phyloP scores from a whole-genome alignment of 352 stramenopile genomes.

The Phytophthora palmivora region DNA sequence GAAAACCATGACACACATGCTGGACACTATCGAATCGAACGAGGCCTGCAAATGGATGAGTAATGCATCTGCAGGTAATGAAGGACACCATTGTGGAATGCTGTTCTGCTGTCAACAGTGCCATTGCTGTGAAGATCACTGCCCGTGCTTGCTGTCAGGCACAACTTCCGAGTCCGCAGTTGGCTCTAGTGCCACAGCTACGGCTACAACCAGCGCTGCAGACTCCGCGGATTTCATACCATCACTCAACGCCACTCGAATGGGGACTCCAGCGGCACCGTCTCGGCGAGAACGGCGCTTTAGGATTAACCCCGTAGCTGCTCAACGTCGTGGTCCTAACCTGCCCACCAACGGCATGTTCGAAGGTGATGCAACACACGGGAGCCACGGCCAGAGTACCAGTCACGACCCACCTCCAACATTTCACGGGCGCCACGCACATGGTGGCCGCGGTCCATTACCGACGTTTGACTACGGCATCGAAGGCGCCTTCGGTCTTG shows the following conservation, averaged over 20 bases:
- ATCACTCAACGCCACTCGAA: conserved; percentile 16
- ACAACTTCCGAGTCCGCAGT: conserved; percentile 4
- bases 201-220: not conserved
- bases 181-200: not conserved
- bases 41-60: conserved; percentile 69
- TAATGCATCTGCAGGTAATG: conserved; percentile 23
- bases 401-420: not conserved
- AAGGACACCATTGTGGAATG: conserved; percentile 44
- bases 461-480: conserved; percentile 51
- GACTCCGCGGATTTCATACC: conserved; percentile 16
- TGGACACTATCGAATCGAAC: conserved; percentile 63
- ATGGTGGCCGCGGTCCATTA: conserved; percentile 28
- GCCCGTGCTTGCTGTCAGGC: conserved; percentile 35
- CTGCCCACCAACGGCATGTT: conserved; percentile 5
- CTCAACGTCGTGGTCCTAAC: conserved; percentile 31
- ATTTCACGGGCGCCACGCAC: not conserved
- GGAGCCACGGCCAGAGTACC: not conserved
- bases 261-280: not conserved
- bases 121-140: conserved; percentile 51
- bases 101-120: conserved; percentile 47
- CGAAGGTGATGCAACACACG: conserved; percentile 3
- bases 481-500: conserved; percentile 38
- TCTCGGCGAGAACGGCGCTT: conserved; percentile 40
- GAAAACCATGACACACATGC: conserved; percentile 62
- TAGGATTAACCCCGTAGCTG: conserved; percentile 34